phyloP scores from a whole-genome alignment of 2,329 filamentous ascomycete species.

The Fusarium oligoseptatum region DNA sequence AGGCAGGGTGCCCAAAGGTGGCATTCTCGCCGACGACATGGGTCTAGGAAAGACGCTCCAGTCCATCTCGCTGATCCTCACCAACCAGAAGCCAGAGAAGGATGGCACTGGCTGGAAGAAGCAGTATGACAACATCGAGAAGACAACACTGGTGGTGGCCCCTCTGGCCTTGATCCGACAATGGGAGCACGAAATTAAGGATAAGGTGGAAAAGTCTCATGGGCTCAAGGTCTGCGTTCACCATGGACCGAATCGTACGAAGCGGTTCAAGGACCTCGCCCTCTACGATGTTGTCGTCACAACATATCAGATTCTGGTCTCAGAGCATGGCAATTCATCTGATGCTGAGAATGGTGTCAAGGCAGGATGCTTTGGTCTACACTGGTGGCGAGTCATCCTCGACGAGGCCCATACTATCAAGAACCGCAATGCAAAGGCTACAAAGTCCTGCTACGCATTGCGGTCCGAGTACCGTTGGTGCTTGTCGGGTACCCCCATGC shows the following conservation, averaged over 20 bases:
- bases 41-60: slow-evolving; percentile 97
- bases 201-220: slow-evolving; percentile 79
- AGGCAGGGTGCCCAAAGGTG: slow-evolving; percentile 86
- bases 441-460: slow-evolving; percentile 89
- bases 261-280: slow-evolving; percentile 80
- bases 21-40: slow-evolving; percentile 97
- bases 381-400: slow-evolving; percentile 95
- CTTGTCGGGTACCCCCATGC: slow-evolving; percentile 95
- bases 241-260: slow-evolving; percentile 88
- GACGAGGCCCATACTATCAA: slow-evolving; percentile 99
- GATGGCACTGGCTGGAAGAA: slow-evolving; percentile 74
- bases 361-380: slow-evolving; percentile 87
- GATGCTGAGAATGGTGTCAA: slow-evolving; percentile 73
- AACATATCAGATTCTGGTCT: slow-evolving; percentile 95
- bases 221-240: slow-evolving; percentile 87
- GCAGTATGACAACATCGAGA: slow-evolving; percentile 76
- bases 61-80: slow-evolving; percentile 88
- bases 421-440: slow-evolving; percentile 95
- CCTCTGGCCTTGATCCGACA: slow-evolving; percentile 95
- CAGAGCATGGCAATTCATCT: slow-evolving; percentile 82
- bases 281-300: slow-evolving; percentile 96
- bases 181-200: slow-evolving; percentile 94
- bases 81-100: slow-evolving; percentile 77
- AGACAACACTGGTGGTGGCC: slow-evolving; percentile 90
- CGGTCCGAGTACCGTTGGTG: slow-evolving; percentile 94